A percentile compares a stretch with the other conserved stretches of the same genome.
Conservation (phyloP, 805 yeast species). For the Suhomyces kilbournensis region DNA sequence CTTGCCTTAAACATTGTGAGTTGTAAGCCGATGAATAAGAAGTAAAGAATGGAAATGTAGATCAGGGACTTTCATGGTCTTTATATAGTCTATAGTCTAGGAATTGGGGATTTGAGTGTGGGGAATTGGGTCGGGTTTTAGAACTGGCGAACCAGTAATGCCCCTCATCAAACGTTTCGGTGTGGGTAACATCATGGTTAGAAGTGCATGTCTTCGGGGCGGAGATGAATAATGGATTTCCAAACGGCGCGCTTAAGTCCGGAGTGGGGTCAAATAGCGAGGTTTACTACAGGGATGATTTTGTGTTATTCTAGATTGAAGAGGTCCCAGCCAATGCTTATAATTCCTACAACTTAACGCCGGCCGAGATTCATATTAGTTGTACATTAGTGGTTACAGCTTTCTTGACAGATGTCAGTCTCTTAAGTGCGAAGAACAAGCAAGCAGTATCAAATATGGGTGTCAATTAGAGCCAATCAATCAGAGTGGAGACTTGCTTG, state of each 20-base stretch:
- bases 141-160: background rate
- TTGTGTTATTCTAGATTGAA: background rate
- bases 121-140: background rate
- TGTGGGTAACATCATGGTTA: background rate
- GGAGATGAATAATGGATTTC: background rate
- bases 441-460: too few relatives aligned
- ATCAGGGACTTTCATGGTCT: background rate
- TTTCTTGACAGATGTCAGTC: background rate
- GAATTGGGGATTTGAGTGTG: background rate
- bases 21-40: background rate
- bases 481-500: too few relatives aligned
- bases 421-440: background rate
- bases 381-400: background rate
- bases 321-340: background rate
- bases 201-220: background rate
- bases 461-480: too few relatives aligned
- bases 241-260: background rate
- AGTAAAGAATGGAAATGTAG: background rate
- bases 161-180: background rate
- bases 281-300: background rate
- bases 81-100: background rate
- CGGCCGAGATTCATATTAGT: background rate
- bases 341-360: background rate
- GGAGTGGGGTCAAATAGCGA: background rate
- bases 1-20: slow-evolving; percentile 1